These are phyloP conservation scores for Cyphellophora europaea DNA, from an alignment of 2,329 filamentous ascomycete genomes.

Conservation along the genomic window DNA sequence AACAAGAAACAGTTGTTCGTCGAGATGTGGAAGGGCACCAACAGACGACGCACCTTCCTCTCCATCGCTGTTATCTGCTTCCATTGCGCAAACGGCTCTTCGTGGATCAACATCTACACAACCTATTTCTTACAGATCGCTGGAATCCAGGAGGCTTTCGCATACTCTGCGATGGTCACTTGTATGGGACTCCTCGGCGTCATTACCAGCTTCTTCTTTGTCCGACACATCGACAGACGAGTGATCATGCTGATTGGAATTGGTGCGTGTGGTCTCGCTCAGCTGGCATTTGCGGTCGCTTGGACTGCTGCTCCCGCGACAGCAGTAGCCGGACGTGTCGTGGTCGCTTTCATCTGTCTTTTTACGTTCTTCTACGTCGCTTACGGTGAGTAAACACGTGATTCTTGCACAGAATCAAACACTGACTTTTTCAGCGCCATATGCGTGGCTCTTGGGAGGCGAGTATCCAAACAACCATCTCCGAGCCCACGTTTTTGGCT, in stretches of 20 bases:
- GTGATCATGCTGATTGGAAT: slow-evolving; percentile 9
- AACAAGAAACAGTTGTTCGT: slow-evolving; percentile 11
- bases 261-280: slow-evolving; percentile 8
- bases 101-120: slow-evolving; percentile 10
- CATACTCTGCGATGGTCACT: slow-evolving; percentile 10
- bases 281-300: slow-evolving; percentile 8
- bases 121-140: slow-evolving; percentile 9
- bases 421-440: slow-evolving; percentile 5
- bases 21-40: slow-evolving; percentile 13
- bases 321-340: slow-evolving; percentile 6
- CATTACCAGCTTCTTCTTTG: slow-evolving; percentile 10
- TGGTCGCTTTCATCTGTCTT: slow-evolving; percentile 10
- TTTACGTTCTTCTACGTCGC: slow-evolving; percentile 13
- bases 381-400: slow-evolving; percentile 4
- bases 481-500: slow-evolving; percentile 30
- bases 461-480: slow-evolving; percentile 32
- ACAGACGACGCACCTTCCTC: slow-evolving; percentile 7
- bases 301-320: slow-evolving; percentile 8
- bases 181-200: slow-evolving; percentile 10
- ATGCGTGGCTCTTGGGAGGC: slow-evolving; percentile 30
- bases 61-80: slow-evolving; percentile 12
- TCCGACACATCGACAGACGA: slow-evolving; percentile 10
- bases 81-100: slow-evolving; percentile 11
- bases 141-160: slow-evolving; percentile 7
- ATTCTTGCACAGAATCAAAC: background rate